phyloP scores from a whole-genome alignment of 129 eudicot species.

The Centaurea solstitialis region DNA sequence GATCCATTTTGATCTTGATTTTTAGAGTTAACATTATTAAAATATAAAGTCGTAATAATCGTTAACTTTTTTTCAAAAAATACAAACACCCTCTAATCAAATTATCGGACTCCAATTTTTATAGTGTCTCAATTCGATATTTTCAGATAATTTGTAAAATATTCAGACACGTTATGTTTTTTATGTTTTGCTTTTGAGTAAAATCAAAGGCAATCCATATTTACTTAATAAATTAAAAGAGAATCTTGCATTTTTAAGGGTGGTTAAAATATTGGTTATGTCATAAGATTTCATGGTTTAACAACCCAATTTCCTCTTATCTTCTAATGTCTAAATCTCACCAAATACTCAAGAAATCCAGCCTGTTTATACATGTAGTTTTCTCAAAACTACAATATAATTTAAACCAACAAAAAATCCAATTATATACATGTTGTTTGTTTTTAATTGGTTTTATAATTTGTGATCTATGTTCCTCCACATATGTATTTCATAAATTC shows the following conservation, averaged over 20 bases:
- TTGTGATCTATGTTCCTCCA: conserved; percentile 21
- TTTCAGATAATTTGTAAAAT: not conserved
- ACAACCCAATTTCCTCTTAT: conserved; percentile 39
- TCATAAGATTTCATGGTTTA: conserved; percentile 44
- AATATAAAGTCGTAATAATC: not conserved
- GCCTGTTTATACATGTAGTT: conserved; percentile 29
- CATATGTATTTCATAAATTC: not conserved
- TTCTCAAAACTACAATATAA: not conserved
- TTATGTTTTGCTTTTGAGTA: conserved; percentile 3
- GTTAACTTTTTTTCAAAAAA: not conserved
- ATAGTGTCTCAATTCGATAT: not conserved
- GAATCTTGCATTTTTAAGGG: conserved; percentile 30
- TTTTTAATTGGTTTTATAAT: conserved; percentile 4
- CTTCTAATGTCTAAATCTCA: conserved; percentile 36
- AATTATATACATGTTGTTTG: not conserved
- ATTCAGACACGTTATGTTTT: not conserved
- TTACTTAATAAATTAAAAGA: not conserved
- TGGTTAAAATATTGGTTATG: conserved; percentile 45
- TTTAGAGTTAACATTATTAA: not conserved
- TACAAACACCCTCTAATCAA: not conserved
- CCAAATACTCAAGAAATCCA: conserved; percentile 39
- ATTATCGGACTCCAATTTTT: not conserved
- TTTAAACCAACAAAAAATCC: not conserved
- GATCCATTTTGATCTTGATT: not conserved
- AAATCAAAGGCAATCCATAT: not conserved